Base-by-base conservation (phyloP, 2,329 filamentous ascomycete genomes). In the Waltergamsia citrina region DNA sequence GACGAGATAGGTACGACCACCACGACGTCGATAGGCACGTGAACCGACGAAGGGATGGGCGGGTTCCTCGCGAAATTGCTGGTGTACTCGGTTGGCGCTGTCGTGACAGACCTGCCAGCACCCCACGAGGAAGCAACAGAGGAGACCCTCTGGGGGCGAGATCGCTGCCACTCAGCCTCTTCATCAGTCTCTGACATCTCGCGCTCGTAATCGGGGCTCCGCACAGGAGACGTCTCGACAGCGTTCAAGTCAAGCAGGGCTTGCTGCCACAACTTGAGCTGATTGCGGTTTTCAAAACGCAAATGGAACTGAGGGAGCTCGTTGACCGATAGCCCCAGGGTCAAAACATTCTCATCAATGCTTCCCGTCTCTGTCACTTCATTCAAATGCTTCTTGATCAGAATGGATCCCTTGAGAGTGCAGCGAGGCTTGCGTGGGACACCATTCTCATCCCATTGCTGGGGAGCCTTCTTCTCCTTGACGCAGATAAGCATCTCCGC, bases 401-500 rank as follows among this genome's bases (percentile, higher is more conserved):
- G 67, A 45, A 98, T 98, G 1, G 92, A 96, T 14, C 92, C 92
- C 61, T 98, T 98, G 27, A 98, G 67, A 0, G 88, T 94, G 65
- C 83, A 95, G 42, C 85, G 77, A 8, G 73, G 66, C 54, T 81
- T 88, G 36, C 71, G 70, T 16, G 69, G 71, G 1, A 66, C 52
- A 5, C 66, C 63, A 14, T 62, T 63, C 34, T 75, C 75, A 33
- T 78, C 81, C 73, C 84, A 88, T 43, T 84, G 75, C 33, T 75
- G 70, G 25, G 71, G 40, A 48, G 48, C 35, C 62, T 88, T 94
- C 72, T 95, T 96, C 61, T 96, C 92, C 60, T 96, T 98, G 40
- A 98, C 87, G 52, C 92, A 98, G 43, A 98, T 98, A 48, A 98
- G 81, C 92, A 98, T 98, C 62, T 98, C 92, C 5, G 83, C 85